A percentile compares a stretch with the other conserved stretches of the same genome.
Conservation (phyloP, 1,284 basidiomycete species). For the Lentinula novae-zelandiae region DNA sequence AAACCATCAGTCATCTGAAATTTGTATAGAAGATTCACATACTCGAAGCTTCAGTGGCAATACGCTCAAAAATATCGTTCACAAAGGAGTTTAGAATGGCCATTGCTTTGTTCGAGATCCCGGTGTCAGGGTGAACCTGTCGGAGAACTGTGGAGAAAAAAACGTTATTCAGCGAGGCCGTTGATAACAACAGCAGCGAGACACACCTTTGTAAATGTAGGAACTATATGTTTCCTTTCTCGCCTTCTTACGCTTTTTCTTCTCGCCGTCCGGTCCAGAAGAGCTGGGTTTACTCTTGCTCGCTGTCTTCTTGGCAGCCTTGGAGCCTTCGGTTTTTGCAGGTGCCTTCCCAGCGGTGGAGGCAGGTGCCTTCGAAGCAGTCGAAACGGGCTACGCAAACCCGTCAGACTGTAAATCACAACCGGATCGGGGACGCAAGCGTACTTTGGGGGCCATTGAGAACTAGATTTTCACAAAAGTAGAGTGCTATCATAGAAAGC, state of each 20-base stretch:
- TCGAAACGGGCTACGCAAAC: constrained; percentile 51
- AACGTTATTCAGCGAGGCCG: constrained; percentile 4
- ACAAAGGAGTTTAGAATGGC: constrained; percentile 81
- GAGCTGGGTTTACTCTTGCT: constrained; percentile 48
- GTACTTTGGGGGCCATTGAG: constrained; percentile 15
- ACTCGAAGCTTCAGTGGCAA: constrained; percentile 81
- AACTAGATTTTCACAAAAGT: too few species aligned
- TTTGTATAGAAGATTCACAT: constrained; percentile 25
- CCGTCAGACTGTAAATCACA: not conserved
- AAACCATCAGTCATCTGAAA: not conserved
- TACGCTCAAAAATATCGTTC: constrained; percentile 82
- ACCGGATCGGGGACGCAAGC: not conserved
- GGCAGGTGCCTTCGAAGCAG: constrained; percentile 74
- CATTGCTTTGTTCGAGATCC: constrained; percentile 88
- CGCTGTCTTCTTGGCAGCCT: constrained; percentile 65
- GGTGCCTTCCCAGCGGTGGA: constrained; percentile 76
- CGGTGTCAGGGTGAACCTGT: constrained; percentile 84
- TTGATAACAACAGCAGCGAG: constrained; percentile 1
- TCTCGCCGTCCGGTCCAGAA: constrained; percentile 59
- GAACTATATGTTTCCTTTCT: constrained; percentile 87
- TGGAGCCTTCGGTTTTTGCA: constrained; percentile 63
- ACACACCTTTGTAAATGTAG: constrained; percentile 86
- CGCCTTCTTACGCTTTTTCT: constrained; percentile 87
- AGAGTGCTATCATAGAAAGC: too few species aligned
- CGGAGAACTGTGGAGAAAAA: constrained; percentile 55